Percentiles rank a stretch among this genome's conserved stretches.
Conservation (phyloP, 257 asterid species). For the Petrea volubilis region DNA sequence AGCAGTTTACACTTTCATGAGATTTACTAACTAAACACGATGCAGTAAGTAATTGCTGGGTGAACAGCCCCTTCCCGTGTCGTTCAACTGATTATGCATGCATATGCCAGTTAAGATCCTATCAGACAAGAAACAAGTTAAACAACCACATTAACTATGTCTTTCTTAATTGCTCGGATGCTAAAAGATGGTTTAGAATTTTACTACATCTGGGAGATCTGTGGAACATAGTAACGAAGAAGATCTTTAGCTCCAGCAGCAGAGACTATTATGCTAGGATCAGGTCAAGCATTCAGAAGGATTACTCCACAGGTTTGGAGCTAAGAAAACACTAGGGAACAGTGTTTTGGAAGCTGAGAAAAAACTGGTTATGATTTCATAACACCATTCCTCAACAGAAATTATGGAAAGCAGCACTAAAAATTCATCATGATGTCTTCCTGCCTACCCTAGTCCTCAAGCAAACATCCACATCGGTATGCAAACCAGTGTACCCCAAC, state of each 20-base stretch:
- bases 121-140: too few relatives aligned
- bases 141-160: too few relatives aligned
- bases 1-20: background rate
- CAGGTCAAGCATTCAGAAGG: background rate
- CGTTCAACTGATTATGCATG: too few relatives aligned
- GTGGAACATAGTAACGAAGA: too few relatives aligned
- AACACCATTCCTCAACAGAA: background rate
- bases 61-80: too few relatives aligned
- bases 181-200: too few relatives aligned
- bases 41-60: too few relatives aligned
- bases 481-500: background rate
- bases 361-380: background rate
- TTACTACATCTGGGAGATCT: too few relatives aligned
- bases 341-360: background rate
- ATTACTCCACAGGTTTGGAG: background rate
- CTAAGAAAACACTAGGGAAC: background rate
- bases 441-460: background rate
- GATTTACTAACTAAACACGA: too few relatives aligned
- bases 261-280: background rate
- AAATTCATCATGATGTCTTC: background rate
- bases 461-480: background rate
- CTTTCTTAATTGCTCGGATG: too few relatives aligned
- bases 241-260: background rate
- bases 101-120: too few relatives aligned
- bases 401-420: background rate